These are phyloP conservation scores for Astraeus odoratus DNA, from an alignment of 768 basidiomycete genomes.

Conservation along the genomic window DNA sequence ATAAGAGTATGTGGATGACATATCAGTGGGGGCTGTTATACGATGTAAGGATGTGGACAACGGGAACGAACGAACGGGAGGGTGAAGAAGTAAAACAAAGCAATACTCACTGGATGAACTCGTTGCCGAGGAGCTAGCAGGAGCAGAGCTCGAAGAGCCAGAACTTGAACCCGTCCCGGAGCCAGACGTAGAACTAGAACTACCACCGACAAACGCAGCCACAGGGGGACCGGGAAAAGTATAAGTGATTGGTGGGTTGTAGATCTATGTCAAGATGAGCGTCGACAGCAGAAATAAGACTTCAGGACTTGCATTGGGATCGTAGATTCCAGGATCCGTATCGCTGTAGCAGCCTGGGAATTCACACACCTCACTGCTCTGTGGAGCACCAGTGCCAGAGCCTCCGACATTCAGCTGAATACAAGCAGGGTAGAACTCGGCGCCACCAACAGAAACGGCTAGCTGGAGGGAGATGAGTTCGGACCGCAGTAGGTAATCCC, in stretches of 20 bases:
- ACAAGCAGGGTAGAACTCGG: slow-evolving; percentile 32
- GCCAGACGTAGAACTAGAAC: slow-evolving; percentile 10
- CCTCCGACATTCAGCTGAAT: slow-evolving; percentile 25
- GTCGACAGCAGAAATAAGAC: background rate
- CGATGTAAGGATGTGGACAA: slow-evolving; percentile 12
- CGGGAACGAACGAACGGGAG: background rate
- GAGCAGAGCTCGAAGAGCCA: slow-evolving; percentile 11
- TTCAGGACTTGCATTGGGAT: slow-evolving; percentile 30
- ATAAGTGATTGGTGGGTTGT: slow-evolving; percentile 31
- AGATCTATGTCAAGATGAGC: slow-evolving; percentile 16
- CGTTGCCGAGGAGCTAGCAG: slow-evolving; percentile 9
- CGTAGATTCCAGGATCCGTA: slow-evolving; percentile 62
- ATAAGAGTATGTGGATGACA: slow-evolving; percentile 10
- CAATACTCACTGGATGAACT: slow-evolving; percentile 14
- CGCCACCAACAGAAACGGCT: slow-evolving; percentile 47
- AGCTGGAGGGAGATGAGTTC: slow-evolving; percentile 75
- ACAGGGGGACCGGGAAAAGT: slow-evolving; percentile 49
- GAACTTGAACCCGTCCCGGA: slow-evolving; percentile 18
- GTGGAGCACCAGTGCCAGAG: slow-evolving; percentile 15
- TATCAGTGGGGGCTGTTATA: slow-evolving; percentile 20
- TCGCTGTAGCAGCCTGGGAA: slow-evolving; percentile 71
- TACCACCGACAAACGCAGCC: slow-evolving; percentile 32
- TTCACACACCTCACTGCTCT: slow-evolving; percentile 35
- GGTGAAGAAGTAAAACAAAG: background rate
- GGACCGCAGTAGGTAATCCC: slow-evolving; percentile 70